phyloP scores from a whole-genome alignment of 148 eudicot species.

The Diospyros lotus region DNA sequence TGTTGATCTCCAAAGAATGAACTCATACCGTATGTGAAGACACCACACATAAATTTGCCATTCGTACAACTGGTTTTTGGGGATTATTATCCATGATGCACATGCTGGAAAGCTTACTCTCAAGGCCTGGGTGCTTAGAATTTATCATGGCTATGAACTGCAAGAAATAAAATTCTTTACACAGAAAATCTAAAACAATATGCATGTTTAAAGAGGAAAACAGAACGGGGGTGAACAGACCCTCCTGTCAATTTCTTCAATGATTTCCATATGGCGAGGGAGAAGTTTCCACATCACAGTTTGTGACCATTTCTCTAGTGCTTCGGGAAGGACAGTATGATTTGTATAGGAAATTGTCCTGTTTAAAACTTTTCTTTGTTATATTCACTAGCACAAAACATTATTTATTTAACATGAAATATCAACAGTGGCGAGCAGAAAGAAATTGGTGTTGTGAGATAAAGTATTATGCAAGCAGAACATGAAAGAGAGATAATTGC shows the following conservation, averaged over 20 bases:
- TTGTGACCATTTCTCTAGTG: conserved; percentile 97
- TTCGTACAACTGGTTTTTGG: conserved; percentile 87
- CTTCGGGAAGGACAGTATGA: conserved; percentile 99
- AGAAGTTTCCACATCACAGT: conserved; percentile 97
- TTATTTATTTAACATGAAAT: neutral
- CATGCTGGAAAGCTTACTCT: conserved; percentile 58
- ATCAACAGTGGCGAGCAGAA: conserved; percentile 4
- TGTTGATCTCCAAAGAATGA: conserved; percentile 3
- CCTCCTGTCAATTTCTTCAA: conserved; percentile 89
- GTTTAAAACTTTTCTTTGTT: conserved; percentile 21
- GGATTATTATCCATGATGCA: conserved; percentile 84
- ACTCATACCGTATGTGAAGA: conserved; percentile 89
- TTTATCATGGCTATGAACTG: conserved; percentile 77
- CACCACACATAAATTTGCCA: conserved; percentile 98
- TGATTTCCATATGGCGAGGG: conserved; percentile 98
- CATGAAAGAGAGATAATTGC: neutral
- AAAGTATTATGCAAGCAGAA: neutral
- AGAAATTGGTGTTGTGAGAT: neutral
- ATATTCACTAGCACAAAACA: conserved; percentile 8
- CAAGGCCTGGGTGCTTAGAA: conserved; percentile 69
- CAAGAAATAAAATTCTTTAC: conserved; percentile 3
- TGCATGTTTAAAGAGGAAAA: neutral
- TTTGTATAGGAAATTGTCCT: conserved; percentile 98
- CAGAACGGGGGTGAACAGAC: conserved; percentile 26
- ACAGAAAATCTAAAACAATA: neutral